Conservation (phyloP, 73 alveolate species). For the Paramecium tetraurelia region DNA sequence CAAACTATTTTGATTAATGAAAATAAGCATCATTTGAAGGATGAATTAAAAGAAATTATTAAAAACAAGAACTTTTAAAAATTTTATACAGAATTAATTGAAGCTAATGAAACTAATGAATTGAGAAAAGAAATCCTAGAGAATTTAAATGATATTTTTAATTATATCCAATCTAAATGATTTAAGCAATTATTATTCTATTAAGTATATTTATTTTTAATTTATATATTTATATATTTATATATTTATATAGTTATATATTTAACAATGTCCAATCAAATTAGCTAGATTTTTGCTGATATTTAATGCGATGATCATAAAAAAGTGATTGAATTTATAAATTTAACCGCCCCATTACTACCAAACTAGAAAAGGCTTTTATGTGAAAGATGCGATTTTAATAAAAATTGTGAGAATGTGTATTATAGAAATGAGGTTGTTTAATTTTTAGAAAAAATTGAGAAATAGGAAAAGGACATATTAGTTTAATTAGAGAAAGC, state of each 20-base stretch:
- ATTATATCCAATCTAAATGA: not conserved
- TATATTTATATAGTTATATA: too few species aligned
- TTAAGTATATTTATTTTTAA: not conserved
- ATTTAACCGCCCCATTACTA: not conserved
- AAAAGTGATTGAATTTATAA: not conserved
- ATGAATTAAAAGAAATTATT: not conserved
- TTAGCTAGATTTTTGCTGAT: not conserved
- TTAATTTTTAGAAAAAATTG: not conserved
- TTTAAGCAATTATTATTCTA: not conserved
- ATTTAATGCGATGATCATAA: not conserved
- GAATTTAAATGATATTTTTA: not conserved
- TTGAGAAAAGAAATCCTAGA: not conserved
- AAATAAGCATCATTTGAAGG: not conserved
- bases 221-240: too few species aligned
- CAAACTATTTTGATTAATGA: not conserved
- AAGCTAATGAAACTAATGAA: not conserved
- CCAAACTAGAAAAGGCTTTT: not conserved
- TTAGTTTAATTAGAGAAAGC: not conserved
- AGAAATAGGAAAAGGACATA: not conserved
- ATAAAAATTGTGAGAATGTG: not conserved
- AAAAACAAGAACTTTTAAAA: not conserved
- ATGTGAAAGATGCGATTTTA: not conserved
- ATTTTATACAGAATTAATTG: not conserved
- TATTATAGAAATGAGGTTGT: not conserved
- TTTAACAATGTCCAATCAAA: not conserved